Evolutionary conservation across 176 grass and related monocot species (phyloP).

Genomic region (Saccharum officinarum): DNA sequence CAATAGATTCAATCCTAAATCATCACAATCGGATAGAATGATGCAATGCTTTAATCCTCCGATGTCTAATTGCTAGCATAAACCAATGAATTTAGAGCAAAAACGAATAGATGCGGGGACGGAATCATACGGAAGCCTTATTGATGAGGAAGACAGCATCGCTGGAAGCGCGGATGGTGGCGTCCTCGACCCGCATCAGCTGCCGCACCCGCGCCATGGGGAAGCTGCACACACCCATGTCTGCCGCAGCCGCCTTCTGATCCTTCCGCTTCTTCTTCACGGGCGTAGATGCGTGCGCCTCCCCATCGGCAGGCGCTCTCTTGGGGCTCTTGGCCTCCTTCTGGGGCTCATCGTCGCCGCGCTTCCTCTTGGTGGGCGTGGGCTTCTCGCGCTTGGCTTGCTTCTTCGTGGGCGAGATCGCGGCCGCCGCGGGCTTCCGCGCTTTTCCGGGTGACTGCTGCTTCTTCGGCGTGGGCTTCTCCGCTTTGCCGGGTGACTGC

Average conservation of each 20-base stretch:
- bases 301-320: constrained; percentile 11
- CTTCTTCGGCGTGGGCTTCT: constrained; percentile 6
- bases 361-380: constrained; percentile 44
- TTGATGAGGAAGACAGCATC: constrained; percentile 92
- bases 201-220: constrained; percentile 59
- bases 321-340: constrained; percentile 23
- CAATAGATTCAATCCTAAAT: background rate
- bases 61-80: constrained; percentile 5
- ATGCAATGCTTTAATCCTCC: background rate
- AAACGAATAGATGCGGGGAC: background rate
- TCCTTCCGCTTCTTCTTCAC: constrained; percentile 47
- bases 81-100: background rate
- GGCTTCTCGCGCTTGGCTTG: background rate
- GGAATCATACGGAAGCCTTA: constrained; percentile 62
- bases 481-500: background rate
- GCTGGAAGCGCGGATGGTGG: constrained; percentile 41
- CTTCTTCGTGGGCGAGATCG: background rate
- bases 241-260: background rate
- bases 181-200: constrained; percentile 68
- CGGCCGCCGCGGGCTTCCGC: background rate
- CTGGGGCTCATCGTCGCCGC: background rate
- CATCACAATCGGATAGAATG: background rate
- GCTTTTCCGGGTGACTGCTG: background rate
- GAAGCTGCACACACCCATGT: constrained; percentile 48
- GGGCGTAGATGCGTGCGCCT: background rate